phyloP scores from a whole-genome alignment of 1,284 basidiomycete genomes.

The Cryptococcus sp. region DNA sequence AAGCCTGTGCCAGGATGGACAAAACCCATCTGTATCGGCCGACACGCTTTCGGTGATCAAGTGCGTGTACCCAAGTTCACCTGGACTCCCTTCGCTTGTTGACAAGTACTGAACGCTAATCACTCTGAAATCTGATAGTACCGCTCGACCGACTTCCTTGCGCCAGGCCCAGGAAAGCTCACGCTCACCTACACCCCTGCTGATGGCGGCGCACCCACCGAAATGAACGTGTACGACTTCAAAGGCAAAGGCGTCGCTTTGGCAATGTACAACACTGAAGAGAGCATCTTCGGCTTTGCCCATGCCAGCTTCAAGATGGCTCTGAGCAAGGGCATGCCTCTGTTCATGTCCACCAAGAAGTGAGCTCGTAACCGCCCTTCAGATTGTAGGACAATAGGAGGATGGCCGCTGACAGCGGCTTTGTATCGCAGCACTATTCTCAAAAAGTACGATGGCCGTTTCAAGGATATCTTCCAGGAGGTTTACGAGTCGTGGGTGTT shows the following conservation, averaged over 20 bases:
- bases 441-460: slow-evolving; percentile 94
- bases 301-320: slow-evolving; percentile 99
- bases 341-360: slow-evolving; percentile 98
- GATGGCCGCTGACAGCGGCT: background rate
- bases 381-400: background rate
- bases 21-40: slow-evolving; percentile 94
- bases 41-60: slow-evolving; percentile 97
- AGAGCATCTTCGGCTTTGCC: slow-evolving; percentile 92
- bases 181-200: slow-evolving; percentile 82
- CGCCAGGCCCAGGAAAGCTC: slow-evolving; percentile 83
- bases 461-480: slow-evolving; percentile 98
- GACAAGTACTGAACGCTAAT: background rate
- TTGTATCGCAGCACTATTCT: slow-evolving; percentile 68
- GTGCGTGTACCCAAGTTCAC: slow-evolving; percentile 49
- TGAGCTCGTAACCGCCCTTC: slow-evolving; percentile 17
- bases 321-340: slow-evolving; percentile 87
- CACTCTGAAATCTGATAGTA: slow-evolving; percentile 59
- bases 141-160: slow-evolving; percentile 84
- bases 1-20: slow-evolving; percentile 94
- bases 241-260: slow-evolving; percentile 84
- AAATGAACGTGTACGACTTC: slow-evolving; percentile 86
- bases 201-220: slow-evolving; percentile 64
- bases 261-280: slow-evolving; percentile 95
- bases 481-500: slow-evolving; percentile 71
- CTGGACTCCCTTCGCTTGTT: slow-evolving; percentile 1